Evolutionary conservation across 768 basidiomycete species (phyloP), one percentile per base, ranked within the genome.

Genomic region (Amanita muscaria): DNA sequence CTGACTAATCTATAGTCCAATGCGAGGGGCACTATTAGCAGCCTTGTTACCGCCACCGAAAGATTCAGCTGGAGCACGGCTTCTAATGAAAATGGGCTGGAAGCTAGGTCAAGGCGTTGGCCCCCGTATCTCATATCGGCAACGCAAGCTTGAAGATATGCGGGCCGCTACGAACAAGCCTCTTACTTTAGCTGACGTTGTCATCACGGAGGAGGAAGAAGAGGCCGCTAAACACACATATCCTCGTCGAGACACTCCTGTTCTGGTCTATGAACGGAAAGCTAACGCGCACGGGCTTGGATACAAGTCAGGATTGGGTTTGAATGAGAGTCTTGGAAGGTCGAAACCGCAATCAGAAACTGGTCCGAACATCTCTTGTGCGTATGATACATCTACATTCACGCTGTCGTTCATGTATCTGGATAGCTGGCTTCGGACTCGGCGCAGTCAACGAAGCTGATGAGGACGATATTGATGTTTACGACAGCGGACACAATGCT

Each of bases 11-110:
- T 44, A 27, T 49, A 89, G 88, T 48, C 73, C 81, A 1, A 69
- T 89, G 15, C 70, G 79, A 2, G 66, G 68, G 33, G 70, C 79
- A 4, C 72, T 91, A 6, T 76, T 79, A 51, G 64, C 72, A 1
- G 71, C 85, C 1, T 67, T 96, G 31, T 72, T 85, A 11, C 83
- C 88, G 6, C 66, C 87, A 2, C 75, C 88, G 0, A 76, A 79
- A 18, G 83, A 90, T 48, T 90, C 89, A 2, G 73, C 80, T 21
- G 94, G 94, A 0, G 82, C 87, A 3, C 79, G 79, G 27, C 79
- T 98, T 5, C 73, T 99, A 43, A 84, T 82, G 66, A 93, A 90
- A 64, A 92, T 97, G 84, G 94, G 96, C 0, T 97, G 96, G 94
- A 72, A 83, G 32, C 63, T 80, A 0, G 96, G 93, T 1, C 91